These are phyloP conservation scores for Didymellaceae sp. DNA, from an alignment of 2,329 filamentous ascomycete genomes.

Conservation along the genomic window DNA sequence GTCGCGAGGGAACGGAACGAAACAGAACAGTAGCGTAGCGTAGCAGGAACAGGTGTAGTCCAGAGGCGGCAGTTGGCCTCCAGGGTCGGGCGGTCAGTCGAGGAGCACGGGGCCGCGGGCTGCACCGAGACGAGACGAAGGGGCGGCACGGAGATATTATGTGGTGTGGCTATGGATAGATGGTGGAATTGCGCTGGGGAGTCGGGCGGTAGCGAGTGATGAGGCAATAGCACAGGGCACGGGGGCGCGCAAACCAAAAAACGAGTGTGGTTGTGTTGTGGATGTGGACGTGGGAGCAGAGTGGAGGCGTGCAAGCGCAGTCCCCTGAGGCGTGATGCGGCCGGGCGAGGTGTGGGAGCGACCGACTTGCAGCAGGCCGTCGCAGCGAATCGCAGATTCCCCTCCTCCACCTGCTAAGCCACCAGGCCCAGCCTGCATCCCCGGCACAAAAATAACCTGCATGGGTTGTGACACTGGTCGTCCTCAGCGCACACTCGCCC, in stretches of 20 bases:
- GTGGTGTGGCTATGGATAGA: constrained; percentile 9
- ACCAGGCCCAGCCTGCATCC: constrained; percentile 25
- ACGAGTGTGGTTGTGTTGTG: constrained; percentile 14
- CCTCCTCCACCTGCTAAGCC: constrained; percentile 26
- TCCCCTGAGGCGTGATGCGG: constrained; percentile 13
- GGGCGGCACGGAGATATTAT: constrained; percentile 19
- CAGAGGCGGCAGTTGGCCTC: constrained; percentile 4
- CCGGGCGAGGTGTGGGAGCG: constrained; percentile 12
- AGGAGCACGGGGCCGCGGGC: constrained; percentile 21
- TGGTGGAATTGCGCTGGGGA: background rate
- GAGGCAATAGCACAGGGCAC: background rate
- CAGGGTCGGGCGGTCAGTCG: constrained; percentile 15
- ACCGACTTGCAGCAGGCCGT: constrained; percentile 12
- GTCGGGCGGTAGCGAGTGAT: constrained; percentile 10
- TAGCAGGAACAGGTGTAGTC: constrained; percentile 18
- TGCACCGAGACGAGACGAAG: constrained; percentile 19
- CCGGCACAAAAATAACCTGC: constrained; percentile 37
- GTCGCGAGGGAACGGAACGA: constrained; percentile 23
- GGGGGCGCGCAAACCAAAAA: constrained; percentile 11
- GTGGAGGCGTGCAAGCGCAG: constrained; percentile 1
- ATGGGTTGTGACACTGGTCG: constrained; percentile 33
- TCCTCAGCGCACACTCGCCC: constrained; percentile 20
- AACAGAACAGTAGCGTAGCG: constrained; percentile 7
- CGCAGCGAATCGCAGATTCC: constrained; percentile 11
- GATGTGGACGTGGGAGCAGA: background rate